Base-by-base conservation (phyloP, 1,139 yeast species). In the Candida sp. region DNA sequence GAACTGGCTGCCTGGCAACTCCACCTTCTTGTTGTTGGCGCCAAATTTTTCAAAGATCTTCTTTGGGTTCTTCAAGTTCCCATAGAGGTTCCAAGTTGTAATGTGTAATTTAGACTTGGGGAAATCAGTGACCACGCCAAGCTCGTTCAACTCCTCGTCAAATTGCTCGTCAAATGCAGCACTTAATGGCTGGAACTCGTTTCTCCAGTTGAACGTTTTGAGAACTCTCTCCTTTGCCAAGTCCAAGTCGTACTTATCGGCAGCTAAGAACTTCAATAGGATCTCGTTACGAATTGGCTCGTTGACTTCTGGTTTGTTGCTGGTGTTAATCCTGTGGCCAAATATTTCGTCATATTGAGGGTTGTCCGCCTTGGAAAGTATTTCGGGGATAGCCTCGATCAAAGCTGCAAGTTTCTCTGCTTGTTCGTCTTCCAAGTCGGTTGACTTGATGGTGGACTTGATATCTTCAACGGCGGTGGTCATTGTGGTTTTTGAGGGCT, bases 31-130 rank as follows among this genome's bases (percentile, higher is more conserved):
- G 5, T 48, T 51, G 3, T 51, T 48, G 27, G 60, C 65, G 7
- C 77, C 80, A 47, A 78, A 72, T 57, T 86, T 84, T 44, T 80
- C 79, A 65, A 92, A 90, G 33, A 90, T 70, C 51, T 78, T 78
- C 59, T 85, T 83, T n/a, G 92, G 84, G 54, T 78, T 74, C 58
- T 78, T 78, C 48, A 85, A 78, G 43, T 85, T 86, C 3, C 96
- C 97, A 65, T 92, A 92, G 49, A 92, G 72, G 65, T 92, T 92
- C 97, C 97, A 92, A 1, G 96, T 90, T 31, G 85, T 78, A 4
- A 86, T 81, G 50, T 75, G 72, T 54, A 75, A 74, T 42, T 63
- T 66, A 3, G 42, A 26, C 11, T 54, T 50, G 9, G 53, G 53
- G 53, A 78, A 74, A 34, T 70, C 57, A 1, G 97, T 87, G 44